Evolutionary conservation across 305 asterid genomes (phyloP).

Genomic region (Salvia sclarea): DNA sequence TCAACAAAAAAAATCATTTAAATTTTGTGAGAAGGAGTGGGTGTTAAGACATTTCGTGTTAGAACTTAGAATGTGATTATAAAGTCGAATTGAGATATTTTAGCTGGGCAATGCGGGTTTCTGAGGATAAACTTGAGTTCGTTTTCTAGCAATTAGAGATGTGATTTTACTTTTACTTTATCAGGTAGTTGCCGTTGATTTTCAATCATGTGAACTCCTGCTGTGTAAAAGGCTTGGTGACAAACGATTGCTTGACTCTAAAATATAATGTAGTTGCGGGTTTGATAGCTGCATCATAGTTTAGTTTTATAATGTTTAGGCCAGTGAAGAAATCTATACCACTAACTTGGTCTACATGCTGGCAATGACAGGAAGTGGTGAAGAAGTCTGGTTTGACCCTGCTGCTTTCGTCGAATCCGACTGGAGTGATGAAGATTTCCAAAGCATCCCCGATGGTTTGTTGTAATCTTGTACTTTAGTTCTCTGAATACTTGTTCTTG

Average conservation of each 20-base stretch:
- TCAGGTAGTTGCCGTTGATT: not conserved
- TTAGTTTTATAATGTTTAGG: not conserved
- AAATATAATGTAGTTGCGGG: not conserved
- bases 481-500: not conserved
- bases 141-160: not conserved
- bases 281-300: not conserved
- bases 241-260: not conserved
- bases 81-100: not conserved
- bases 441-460: conserved; percentile 87
- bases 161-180: not conserved
- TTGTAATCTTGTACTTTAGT: not conserved
- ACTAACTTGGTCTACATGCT: conserved; percentile 16
- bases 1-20: not conserved
- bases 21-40: not conserved
- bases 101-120: not conserved
- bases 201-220: not conserved
- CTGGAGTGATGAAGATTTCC: conserved; percentile 94
- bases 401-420: conserved; percentile 78
- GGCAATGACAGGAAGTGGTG: conserved; percentile 58
- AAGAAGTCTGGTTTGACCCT: conserved; percentile 92
- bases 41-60: no score
- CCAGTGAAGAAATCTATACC: not conserved
- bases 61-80: not conserved
- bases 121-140: not conserved
- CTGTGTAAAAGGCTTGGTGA: not conserved